These are phyloP conservation scores for Colletotrichum eremochloae DNA, from an alignment of 2,329 filamentous ascomycete species.

Conservation along the genomic window DNA sequence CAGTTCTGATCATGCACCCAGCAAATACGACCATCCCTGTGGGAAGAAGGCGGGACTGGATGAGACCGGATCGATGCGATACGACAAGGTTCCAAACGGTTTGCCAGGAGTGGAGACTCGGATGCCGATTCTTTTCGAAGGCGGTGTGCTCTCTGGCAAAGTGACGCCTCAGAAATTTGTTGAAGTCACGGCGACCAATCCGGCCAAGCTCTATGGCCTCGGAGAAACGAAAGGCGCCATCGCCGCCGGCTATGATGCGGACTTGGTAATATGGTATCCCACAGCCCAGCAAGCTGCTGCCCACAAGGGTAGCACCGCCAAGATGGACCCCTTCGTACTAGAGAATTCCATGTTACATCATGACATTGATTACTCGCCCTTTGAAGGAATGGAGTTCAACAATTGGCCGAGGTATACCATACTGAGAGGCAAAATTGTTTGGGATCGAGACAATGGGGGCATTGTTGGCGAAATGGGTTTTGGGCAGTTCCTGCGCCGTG, in stretches of 20 bases:
- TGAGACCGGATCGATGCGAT: conserved; percentile 49
- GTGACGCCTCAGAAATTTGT: conserved; percentile 65
- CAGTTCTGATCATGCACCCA: conserved; percentile 63
- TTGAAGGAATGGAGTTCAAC: conserved; percentile 66
- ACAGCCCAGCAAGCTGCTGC: conserved; percentile 19
- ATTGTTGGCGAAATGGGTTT: conserved; percentile 61
- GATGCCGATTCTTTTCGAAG: conserved; percentile 54
- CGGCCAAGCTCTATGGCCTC: conserved; percentile 70
- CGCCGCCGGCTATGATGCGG: conserved; percentile 67
- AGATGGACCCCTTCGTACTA: conserved; percentile 53
- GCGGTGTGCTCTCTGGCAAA: conserved; percentile 52
- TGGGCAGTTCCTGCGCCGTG: conserved; percentile 63
- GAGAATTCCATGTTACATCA: conserved; percentile 70
- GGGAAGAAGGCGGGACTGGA: conserved; percentile 62
- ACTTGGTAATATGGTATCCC: conserved; percentile 71
- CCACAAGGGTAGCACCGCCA: conserved; percentile 46
- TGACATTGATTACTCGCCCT: conserved; percentile 73
- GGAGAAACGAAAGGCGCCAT: conserved; percentile 64
- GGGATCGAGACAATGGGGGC: conserved; percentile 67
- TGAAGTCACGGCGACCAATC: conserved; percentile 66
- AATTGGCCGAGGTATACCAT: conserved; percentile 75
- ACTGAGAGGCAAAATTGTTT: conserved; percentile 69
- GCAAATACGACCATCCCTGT: conserved; percentile 60
- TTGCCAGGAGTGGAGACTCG: conserved; percentile 70
- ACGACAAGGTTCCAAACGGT: conserved; percentile 71